Conservation (phyloP, 2,329 filamentous ascomycete species). For the Aspergillus cejpii region DNA sequence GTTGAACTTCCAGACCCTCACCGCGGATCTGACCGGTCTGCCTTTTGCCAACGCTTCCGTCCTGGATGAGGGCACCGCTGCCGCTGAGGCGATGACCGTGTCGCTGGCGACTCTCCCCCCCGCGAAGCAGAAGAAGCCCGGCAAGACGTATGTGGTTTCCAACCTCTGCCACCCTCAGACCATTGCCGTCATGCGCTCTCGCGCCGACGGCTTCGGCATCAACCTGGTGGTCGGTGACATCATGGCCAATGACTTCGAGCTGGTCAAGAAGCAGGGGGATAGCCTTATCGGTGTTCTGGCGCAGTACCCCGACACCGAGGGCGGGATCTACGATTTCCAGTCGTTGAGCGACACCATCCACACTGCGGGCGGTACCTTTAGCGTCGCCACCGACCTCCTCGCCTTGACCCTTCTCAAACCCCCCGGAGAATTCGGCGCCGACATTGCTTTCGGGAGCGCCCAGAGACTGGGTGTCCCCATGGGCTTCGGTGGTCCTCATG, state of each 20-base stretch:
- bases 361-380: constrained; percentile 68
- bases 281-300: constrained; percentile 82
- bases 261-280: constrained; percentile 67
- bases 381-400: constrained; percentile 81
- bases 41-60: constrained; percentile 86
- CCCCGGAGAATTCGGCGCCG: constrained; percentile 88
- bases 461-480: constrained; percentile 89
- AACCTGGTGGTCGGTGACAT: constrained; percentile 68
- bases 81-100: constrained; percentile 92
- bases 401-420: constrained; percentile 81
- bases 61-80: constrained; percentile 84
- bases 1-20: constrained; percentile 91
- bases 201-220: constrained; percentile 87
- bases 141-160: constrained; percentile 80
- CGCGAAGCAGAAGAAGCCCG: constrained; percentile 63
- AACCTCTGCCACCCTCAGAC: constrained; percentile 79
- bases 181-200: constrained; percentile 71
- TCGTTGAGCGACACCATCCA: constrained; percentile 70
- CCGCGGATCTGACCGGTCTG: constrained; percentile 78
- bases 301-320: constrained; percentile 90
- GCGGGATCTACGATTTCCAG: constrained; percentile 69
- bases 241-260: constrained; percentile 55
- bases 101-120: constrained; percentile 69
- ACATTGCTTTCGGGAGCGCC: constrained; percentile 88
- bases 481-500: constrained; percentile 90